Conservation (phyloP, 2,329 filamentous ascomycete genomes). For the Diaporthe aspalathi region DNA sequence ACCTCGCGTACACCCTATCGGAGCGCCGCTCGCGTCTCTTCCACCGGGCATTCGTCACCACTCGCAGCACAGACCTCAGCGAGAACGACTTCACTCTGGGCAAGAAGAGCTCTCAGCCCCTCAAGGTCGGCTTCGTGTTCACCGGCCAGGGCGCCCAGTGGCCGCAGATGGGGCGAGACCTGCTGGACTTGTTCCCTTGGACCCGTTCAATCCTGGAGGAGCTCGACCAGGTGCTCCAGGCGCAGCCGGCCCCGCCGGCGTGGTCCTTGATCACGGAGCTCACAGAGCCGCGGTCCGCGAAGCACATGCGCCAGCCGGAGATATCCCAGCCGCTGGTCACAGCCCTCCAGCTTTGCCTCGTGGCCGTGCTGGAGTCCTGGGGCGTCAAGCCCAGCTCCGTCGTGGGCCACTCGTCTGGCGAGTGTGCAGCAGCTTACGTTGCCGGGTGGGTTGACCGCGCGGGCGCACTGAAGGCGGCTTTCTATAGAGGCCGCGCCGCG, state of each 20-base stretch:
- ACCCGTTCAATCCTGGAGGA: conserved; percentile 26
- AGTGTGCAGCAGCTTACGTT: conserved; percentile 43
- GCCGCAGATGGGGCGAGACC: conserved; percentile 44
- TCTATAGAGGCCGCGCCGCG: conserved; percentile 46
- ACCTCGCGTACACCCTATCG: conserved; percentile 41
- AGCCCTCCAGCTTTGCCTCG: conserved; percentile 58
- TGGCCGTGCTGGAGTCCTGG: conserved; percentile 49
- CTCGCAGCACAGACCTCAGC: background rate
- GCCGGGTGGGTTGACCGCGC: conserved; percentile 47
- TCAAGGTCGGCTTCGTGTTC: conserved; percentile 41
- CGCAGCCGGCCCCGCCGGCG: conserved; percentile 36
- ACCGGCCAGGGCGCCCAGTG: conserved; percentile 46
- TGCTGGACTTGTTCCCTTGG: conserved; percentile 38
- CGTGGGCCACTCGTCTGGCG: conserved; percentile 8
- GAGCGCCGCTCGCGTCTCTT: conserved; percentile 31
- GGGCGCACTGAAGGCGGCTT: conserved; percentile 47
- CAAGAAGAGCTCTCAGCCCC: conserved; percentile 14
- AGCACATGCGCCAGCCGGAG: conserved; percentile 43
- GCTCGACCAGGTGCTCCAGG: conserved; percentile 40
- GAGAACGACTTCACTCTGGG: conserved; percentile 3
- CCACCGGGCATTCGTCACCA: conserved; percentile 33
- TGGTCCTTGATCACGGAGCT: conserved; percentile 42
- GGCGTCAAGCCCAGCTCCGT: conserved; percentile 46
- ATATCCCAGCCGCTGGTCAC: conserved; percentile 55
- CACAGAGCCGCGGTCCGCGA: conserved; percentile 31